Conservation (phyloP, 768 basidiomycete genomes). For the Lanmaoa rubissima region DNA sequence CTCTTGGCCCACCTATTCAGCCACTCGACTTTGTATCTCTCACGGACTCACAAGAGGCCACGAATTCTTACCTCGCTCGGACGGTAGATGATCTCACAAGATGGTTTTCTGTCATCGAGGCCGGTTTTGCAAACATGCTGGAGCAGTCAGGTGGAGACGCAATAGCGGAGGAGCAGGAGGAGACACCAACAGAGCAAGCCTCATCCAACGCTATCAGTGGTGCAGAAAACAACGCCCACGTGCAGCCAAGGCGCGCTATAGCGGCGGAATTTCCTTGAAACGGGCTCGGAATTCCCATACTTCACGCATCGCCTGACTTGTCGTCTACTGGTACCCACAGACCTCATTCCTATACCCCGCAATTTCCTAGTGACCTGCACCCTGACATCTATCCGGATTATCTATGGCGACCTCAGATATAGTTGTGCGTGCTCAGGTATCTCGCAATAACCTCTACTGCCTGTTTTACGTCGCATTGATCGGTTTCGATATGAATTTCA, state of each 20-base stretch:
- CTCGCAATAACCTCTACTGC: slow-evolving; percentile 76
- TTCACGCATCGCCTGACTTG: slow-evolving; percentile 12
- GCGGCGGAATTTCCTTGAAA: slow-evolving; percentile 22
- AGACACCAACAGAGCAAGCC: slow-evolving; percentile 28
- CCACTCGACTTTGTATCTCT: slow-evolving; percentile 68
- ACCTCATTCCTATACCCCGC: slow-evolving; percentile 9
- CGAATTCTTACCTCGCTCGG: slow-evolving; percentile 66
- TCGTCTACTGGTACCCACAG: slow-evolving; percentile 18
- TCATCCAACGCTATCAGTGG: slow-evolving; percentile 7
- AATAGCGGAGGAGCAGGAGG: slow-evolving; percentile 67
- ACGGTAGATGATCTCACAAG: slow-evolving; percentile 73
- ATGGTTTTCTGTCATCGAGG: slow-evolving; percentile 76
- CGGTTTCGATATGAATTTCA: slow-evolving; percentile 91
- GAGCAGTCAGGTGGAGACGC: slow-evolving; percentile 49
- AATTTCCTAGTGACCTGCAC: slow-evolving; percentile 11
- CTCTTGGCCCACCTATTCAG: slow-evolving; percentile 47
- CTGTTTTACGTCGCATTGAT: slow-evolving; percentile 71
- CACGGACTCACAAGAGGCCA: slow-evolving; percentile 52
- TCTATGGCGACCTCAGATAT: slow-evolving; percentile 39
- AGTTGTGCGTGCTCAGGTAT: slow-evolving; percentile 71
- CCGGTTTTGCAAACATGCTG: slow-evolving; percentile 66
- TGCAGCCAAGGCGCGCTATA: slow-evolving; percentile 10
- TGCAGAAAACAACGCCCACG: slow-evolving; percentile 7
- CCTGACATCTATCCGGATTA: slow-evolving; percentile 15
- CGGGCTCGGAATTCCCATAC: slow-evolving; percentile 1